Percentiles rank a stretch among this genome's conserved stretches.
phyloP scores from a whole-genome alignment of 352 stramenopile genomes.

The Phytopythium ostracodes region DNA sequence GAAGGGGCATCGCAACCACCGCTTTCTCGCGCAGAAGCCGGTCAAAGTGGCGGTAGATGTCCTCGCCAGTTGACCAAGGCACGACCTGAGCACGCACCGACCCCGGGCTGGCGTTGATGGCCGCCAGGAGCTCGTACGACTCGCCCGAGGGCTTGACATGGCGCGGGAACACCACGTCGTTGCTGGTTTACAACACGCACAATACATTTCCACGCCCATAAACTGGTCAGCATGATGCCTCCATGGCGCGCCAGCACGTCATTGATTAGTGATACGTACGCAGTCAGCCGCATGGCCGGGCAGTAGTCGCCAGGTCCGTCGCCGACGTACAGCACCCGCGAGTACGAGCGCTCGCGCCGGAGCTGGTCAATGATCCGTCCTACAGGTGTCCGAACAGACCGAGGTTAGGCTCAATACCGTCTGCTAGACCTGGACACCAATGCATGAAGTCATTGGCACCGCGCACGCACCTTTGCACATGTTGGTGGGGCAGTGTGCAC shows the following conservation, averaged over 20 bases:
- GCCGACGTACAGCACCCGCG: slow-evolving; percentile 52
- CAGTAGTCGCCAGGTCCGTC: slow-evolving; percentile 52
- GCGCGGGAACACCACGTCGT: slow-evolving; percentile 52
- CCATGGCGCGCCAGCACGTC: neutral
- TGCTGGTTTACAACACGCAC: slow-evolving; percentile 12
- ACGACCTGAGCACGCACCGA: slow-evolving; percentile 31
- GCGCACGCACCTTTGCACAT: slow-evolving; percentile 52
- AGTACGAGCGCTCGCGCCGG: slow-evolving; percentile 21
- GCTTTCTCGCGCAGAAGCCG: slow-evolving; percentile 19
- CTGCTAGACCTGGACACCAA: neutral
- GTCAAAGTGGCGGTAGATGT: slow-evolving; percentile 39
- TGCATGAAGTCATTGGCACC: neutral
- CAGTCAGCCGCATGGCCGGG: slow-evolving; percentile 28
- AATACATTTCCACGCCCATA: too few species aligned
- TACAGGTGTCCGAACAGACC: neutral
- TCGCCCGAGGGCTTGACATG: slow-evolving; percentile 21
- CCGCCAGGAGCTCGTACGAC: slow-evolving; percentile 28
- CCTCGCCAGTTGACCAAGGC: slow-evolving; percentile 43
- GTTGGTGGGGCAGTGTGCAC: slow-evolving; percentile 36
- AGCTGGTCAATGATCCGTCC: slow-evolving; percentile 36
- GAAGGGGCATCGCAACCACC: slow-evolving; percentile 4
- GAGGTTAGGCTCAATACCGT: neutral
- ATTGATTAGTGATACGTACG: slow-evolving; percentile 14
- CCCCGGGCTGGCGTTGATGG: slow-evolving; percentile 30
- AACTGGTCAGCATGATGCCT: neutral